These are phyloP conservation scores for Tilletia caries DNA, from an alignment of 1,284 basidiomycete species.

Conservation along the genomic window DNA sequence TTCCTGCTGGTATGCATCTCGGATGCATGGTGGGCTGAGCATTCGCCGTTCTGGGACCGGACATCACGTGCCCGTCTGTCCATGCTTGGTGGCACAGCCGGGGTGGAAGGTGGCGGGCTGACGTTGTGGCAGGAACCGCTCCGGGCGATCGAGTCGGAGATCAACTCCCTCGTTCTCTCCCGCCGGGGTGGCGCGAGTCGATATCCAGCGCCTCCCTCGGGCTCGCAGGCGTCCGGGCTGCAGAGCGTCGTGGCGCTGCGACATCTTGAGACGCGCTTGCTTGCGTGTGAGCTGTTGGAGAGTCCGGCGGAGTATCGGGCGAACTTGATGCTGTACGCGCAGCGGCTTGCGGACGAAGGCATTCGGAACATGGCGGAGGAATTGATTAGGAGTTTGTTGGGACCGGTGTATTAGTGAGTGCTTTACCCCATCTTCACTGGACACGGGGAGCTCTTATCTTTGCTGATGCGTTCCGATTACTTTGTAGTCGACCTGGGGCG, in stretches of 20 bases:
- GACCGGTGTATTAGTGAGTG: conserved; percentile 45
- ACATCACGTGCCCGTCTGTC: neutral
- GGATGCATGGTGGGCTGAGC: conserved; percentile 41
- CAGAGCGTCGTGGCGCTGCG: conserved; percentile 36
- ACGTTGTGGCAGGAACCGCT: conserved; percentile 33
- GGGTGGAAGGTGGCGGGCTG: no score
- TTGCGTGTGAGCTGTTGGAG: conserved; percentile 43
- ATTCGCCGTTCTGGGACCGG: conserved; percentile 41
- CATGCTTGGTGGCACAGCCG: no score
- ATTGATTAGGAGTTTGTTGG: conserved; percentile 42
- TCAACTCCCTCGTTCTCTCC: conserved; percentile 38
- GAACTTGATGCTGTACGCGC: conserved; percentile 37
- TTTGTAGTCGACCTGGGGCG: conserved; percentile 15
- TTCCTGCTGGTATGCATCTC: conserved; percentile 40
- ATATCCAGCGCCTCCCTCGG: conserved; percentile 1
- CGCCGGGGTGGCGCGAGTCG: conserved; percentile 14
- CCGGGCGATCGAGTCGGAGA: conserved; percentile 39
- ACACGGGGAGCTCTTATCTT: no score
- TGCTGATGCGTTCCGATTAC: neutral
- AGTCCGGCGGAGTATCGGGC: conserved; percentile 44
- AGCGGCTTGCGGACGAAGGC: conserved; percentile 44
- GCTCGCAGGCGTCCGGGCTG: conserved; percentile 27
- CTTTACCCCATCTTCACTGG: no score
- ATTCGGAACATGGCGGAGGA: conserved; percentile 48
- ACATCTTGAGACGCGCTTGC: conserved; percentile 47